Percentiles rank a stretch among this genome's conserved stretches.
Conservation (phyloP, 169 alveolate genomes). For the Cryptosporidium meleagridis region DNA sequence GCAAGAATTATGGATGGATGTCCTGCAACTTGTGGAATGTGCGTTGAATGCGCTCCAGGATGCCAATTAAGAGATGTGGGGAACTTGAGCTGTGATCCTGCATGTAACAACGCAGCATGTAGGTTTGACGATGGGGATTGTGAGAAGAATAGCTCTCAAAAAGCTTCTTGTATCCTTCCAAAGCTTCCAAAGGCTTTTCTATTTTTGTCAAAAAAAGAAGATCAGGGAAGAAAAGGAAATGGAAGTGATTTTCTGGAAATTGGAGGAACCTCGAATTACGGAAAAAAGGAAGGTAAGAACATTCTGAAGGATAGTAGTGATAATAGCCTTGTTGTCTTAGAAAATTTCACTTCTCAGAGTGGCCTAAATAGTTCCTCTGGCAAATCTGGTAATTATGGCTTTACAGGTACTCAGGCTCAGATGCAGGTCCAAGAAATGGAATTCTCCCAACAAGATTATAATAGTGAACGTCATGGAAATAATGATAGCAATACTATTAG, state of each 20-base stretch:
- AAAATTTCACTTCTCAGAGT: background rate
- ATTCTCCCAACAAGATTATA: background rate
- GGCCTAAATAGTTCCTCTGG: background rate
- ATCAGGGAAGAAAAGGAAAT: background rate
- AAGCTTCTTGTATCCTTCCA: constrained; percentile 19
- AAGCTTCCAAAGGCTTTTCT: constrained; percentile 28
- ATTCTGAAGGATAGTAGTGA: background rate
- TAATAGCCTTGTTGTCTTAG: background rate
- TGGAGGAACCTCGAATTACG: background rate
- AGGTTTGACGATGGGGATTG: constrained; percentile 81
- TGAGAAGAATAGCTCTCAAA: constrained; percentile 75
- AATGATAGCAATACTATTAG: background rate
- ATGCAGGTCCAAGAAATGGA: background rate
- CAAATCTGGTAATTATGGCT: background rate
- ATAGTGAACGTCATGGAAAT: background rate
- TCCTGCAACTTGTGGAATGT: constrained; percentile 80
- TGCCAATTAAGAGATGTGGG: constrained; percentile 82
- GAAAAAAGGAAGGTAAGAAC: background rate
- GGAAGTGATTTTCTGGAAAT: background rate
- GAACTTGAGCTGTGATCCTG: constrained; percentile 78
- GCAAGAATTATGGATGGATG: constrained; percentile 81
- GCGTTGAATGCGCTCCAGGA: constrained; percentile 81
- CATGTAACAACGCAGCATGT: constrained; percentile 80
- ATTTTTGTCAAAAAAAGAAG: background rate
- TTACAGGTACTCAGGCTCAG: background rate